Evolutionary conservation across 164 flowering plant genomes (phyloP), one percentile per base, ranked within the genome.

Genomic region (Vitis cinerea): DNA sequence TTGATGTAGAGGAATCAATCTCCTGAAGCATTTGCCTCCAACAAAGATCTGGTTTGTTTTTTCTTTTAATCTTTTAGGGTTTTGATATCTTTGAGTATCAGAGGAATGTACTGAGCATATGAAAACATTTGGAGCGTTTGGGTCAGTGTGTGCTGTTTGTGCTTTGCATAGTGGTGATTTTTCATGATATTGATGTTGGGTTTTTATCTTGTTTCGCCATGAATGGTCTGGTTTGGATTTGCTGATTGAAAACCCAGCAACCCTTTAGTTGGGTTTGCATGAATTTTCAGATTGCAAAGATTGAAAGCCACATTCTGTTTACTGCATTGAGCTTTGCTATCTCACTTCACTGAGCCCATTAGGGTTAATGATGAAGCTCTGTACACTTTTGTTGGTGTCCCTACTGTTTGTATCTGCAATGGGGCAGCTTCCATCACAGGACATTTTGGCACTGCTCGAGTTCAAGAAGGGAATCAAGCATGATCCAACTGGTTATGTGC

Each of bases 361-460:
- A 58, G 48, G 49, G 57, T 53, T 56, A 19, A 50, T 29, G 54
- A 73, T 72, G 83, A 75, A 74, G 80, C 69, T 84, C 6, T 61
- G 75, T 67, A 66, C 77, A 68, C 59, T 83, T 72, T 64, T 81
- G 4, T 55, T 78, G 64, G 48, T 85, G 48, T 70, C 69, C 50
- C 52, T 82, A 19, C 65, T 74, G 62, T 72, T 78, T 47, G 63
- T 73, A 14, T 63, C 77, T 48, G 77, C 83, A 17, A 59, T 71
- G 77, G 89, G 86, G 10, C 98, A 91, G 79, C 97, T 93, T 60
- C 98, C 97, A 60, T 89, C 97, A 2, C 93, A 87, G 67, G 98
- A 93, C 70, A 90, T 90, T 47, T 63, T 92, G 73, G 83, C 97
- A 17, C 77, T 96, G 60, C 94, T 96, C 23, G 90, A 90, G 65